Conservation (phyloP, 1,284 basidiomycete species). For the Austroboletus niveus region DNA sequence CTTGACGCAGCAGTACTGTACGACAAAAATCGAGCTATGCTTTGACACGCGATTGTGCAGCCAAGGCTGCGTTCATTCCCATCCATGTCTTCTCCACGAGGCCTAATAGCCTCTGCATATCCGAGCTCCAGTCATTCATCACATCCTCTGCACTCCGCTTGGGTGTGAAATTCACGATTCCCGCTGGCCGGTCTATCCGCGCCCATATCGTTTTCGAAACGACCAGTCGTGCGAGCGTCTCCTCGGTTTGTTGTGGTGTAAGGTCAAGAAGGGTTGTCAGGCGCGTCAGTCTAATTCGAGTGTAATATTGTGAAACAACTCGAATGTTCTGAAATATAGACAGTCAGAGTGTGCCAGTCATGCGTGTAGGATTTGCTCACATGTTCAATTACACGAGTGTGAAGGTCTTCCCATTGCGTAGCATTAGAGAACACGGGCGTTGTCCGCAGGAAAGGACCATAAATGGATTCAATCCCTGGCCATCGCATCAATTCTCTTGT, state of each 20-base stretch:
- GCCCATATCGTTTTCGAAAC: constrained; percentile 92
- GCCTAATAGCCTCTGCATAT: constrained; percentile 86
- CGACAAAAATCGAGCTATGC: constrained; percentile 36
- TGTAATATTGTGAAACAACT: constrained; percentile 93
- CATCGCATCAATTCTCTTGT: constrained; percentile 97
- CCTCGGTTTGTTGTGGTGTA: constrained; percentile 78
- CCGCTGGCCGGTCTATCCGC: constrained; percentile 89
- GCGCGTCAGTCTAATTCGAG: constrained; percentile 83
- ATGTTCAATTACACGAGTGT: constrained; percentile 96
- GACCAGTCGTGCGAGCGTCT: constrained; percentile 85
- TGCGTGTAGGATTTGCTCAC: constrained; percentile 47
- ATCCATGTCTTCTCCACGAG: constrained; percentile 87
- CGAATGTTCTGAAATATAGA: constrained; percentile 79
- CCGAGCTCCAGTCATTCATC: constrained; percentile 96
- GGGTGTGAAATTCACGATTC: constrained; percentile 84
- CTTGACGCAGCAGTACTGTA: background rate
- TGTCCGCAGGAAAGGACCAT: constrained; percentile 79
- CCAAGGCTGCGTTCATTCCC: constrained; percentile 84
- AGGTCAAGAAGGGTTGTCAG: constrained; percentile 90
- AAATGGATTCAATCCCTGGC: constrained; percentile 93
- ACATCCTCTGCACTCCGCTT: constrained; percentile 82
- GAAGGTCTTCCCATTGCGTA: constrained; percentile 92
- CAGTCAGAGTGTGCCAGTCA: background rate
- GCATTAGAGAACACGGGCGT: constrained; percentile 81
- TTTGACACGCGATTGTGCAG: constrained; percentile 69